Base-by-base conservation (phyloP, 2,329 filamentous ascomycete species). In the Aspergillus felis region DNA sequence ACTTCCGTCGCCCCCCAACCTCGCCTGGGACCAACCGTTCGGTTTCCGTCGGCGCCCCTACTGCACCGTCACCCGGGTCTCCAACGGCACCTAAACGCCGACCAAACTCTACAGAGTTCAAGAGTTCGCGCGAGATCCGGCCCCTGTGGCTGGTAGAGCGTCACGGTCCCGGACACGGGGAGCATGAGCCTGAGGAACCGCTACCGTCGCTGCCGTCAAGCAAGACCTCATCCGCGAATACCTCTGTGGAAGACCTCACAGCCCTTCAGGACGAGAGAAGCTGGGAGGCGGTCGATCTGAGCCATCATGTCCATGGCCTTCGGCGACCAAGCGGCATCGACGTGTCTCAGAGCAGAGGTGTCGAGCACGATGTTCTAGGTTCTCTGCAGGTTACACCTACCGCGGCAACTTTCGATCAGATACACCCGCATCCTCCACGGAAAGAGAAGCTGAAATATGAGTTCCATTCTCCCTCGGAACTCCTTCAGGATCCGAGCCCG, bases 81-180 rank as follows among this genome's bases (percentile, higher is more conserved):
- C 80, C 80, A 27, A 73, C 69, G n/a, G 68, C 70, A 50, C 75
- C 79, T 32, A 78, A 80, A 59, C 71, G 73, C 49, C 78, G 81
- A 38, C 74, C 78, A 0, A 76, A 74, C 53, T 84, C 82, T 1
- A 75, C 76, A 4, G 81, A 84, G 60, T 84, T 84, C 67, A 79
- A 76, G 58, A 74, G 74, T 38, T 77, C 74, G 20, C 83, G 83
- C 55, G 91, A 94, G 68, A 87, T 92, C 66, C 87, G 89, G 64
- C 92, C 92, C 0, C 77, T 97, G 8, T 93, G 90, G 73, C 85
- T 96, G 24, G 84, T 96, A 6, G 90, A 95, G 71, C 86, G 80
- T 29, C 84, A 81, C 62, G 75, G 77, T 22, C 61, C 69, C 9
- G 68, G 62, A 20, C 80, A 81, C 65, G 67, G 71, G 20, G 75